Evolutionary conservation across 2,329 filamentous ascomycete genomes (phyloP), one percentile per base, ranked within the genome.

Genomic region (Penicillium sclerotigenum): DNA sequence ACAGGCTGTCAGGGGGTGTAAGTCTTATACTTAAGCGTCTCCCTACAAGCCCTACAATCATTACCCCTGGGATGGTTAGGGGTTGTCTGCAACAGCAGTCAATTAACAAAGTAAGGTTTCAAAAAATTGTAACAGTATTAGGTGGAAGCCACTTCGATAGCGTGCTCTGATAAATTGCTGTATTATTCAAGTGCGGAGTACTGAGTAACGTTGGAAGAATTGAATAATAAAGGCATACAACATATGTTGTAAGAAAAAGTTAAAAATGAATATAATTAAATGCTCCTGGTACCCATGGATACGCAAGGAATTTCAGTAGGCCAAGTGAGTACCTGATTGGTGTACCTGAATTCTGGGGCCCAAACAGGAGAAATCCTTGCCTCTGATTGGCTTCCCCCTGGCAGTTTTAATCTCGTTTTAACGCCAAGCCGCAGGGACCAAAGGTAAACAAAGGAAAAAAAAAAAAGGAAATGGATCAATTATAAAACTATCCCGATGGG

Each of bases 291-390:
- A 57, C 56, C 63, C 58, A 61, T 64, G 62, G 59, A 63, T 60
- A 62, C 58, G 52, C 41, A 28, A 56, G 54, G 58, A 49, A 61
- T 63, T 55, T 63, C 40, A 62, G 58, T 49, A 59, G 47, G 11
- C 20, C n/a, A 33, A 4, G 41, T 20, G 6, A 7, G 20, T 22
- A 7, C 2, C 2, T 71, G 65, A 70, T 71, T 72, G 68, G 69
- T 65, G 69, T 71, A 40, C 69, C 68, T 71, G 69, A 56, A 58
- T 60, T 51, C 24, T n/a, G 56, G 54, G 43, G 42, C 49, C 26
- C 47, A 36, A 28, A 38, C 5, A 29, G 28, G 20, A 13, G 13
- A 11, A 31, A 22, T 45, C 5, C 26, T 8, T 14, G 3, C 14
- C 9, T 22, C 22, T 68, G 57, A 68, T 67, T 70, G 68, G 68